A percentile compares a stretch with the other conserved stretches of the same genome.
These are phyloP conservation scores for Aegilops speltoides DNA, from an alignment of 176 grass and related monocot genomes.

Conservation along the genomic window DNA sequence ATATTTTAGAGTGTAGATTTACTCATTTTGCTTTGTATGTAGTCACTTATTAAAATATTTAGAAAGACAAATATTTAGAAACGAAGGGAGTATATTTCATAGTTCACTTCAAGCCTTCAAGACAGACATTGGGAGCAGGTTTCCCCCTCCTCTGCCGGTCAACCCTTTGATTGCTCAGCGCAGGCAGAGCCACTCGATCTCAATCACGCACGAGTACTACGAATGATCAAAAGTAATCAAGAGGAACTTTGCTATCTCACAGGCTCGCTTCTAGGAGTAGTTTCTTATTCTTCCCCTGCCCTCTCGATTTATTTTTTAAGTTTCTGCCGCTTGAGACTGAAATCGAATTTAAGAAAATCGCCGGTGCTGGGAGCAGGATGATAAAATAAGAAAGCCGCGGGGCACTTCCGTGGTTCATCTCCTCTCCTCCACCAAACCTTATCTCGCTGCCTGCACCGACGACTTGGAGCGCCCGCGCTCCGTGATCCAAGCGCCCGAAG, in stretches of 20 bases:
- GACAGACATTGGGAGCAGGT: neutral
- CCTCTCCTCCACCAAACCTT: neutral
- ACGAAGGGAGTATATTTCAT: too few species aligned
- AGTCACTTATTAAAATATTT: too few species aligned
- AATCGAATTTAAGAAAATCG: neutral
- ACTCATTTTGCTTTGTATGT: too few species aligned
- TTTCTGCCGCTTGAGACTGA: too few species aligned
- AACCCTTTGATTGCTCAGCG: neutral
- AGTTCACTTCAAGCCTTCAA: too few species aligned
- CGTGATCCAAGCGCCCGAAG: slow-evolving; percentile 7
- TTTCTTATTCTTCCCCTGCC: neutral
- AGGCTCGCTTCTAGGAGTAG: neutral
- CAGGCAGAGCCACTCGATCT: neutral
- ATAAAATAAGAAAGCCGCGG: neutral
- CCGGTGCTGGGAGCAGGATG: neutral
- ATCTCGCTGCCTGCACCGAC: slow-evolving; percentile 8
- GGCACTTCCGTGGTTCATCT: slow-evolving; percentile 16
- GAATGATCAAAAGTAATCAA: neutral
- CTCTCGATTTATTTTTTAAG: neutral
- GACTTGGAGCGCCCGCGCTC: slow-evolving; percentile 21
- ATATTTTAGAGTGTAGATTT: too few species aligned
- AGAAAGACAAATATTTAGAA: too few species aligned
- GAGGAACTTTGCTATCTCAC: neutral
- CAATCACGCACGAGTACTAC: too few species aligned
- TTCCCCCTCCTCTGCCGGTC: neutral